Conservation (phyloP, 805 yeast species). For the Clavispora phyllophila region DNA sequence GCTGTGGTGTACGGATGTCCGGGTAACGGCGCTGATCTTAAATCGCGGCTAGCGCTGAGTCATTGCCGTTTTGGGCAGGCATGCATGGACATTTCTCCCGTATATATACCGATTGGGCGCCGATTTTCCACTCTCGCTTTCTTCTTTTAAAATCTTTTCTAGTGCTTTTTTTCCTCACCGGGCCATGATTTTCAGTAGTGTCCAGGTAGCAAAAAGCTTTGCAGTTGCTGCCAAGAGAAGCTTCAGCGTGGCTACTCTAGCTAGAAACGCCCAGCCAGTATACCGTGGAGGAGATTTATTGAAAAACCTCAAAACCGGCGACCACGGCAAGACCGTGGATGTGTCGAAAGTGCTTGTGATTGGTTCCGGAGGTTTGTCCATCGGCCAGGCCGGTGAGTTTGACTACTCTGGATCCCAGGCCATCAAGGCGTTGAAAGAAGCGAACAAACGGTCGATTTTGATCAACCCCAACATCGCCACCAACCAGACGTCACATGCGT, state of each 20-base stretch:
- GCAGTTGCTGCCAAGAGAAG: neutral
- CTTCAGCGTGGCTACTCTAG: neutral
- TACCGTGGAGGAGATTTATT: constrained; percentile 64
- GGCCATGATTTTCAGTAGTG: constrained; percentile 8
- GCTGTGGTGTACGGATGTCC: no score
- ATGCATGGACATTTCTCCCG: neutral
- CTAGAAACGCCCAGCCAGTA: constrained; percentile 17
- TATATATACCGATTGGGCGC: neutral
- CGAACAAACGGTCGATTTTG: constrained; percentile 76
- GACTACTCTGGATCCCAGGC: constrained; percentile 99
- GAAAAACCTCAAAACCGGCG: constrained; percentile 52
- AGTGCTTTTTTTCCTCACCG: neutral
- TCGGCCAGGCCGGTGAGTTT: constrained; percentile 99
- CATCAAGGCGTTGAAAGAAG: constrained; percentile 91
- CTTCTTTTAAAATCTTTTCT: constrained; percentile 1
- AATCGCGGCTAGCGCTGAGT: constrained; percentile 23
- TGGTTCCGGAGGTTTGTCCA: constrained; percentile 96
- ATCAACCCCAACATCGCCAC: constrained; percentile 97
- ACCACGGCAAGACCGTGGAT: constrained; percentile 67
- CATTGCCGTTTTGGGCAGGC: constrained; percentile 19
- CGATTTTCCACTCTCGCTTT: constrained; percentile 1
- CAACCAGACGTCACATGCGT: constrained; percentile 89
- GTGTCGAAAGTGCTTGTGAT: constrained; percentile 84
- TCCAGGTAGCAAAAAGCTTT: constrained; percentile 1
- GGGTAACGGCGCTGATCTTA: constrained; percentile 19